phyloP scores from a whole-genome alignment of 345 rosid species.

The Eucalyptus grandis region DNA sequence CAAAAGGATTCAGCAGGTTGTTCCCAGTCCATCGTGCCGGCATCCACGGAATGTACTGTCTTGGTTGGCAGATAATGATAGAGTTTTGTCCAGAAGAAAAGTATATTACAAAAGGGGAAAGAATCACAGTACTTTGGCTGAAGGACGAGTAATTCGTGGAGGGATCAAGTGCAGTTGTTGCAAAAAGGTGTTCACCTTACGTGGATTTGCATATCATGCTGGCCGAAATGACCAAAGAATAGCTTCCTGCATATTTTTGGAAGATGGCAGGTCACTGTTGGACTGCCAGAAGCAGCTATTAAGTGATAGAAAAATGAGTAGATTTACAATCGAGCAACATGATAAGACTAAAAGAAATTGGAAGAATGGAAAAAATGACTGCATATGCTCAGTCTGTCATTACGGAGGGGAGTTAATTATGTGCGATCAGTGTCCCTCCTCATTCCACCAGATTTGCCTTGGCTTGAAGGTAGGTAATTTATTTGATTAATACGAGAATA shows the following conservation, averaged over 20 bases:
- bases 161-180: conserved; percentile 32
- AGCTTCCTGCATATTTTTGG: conserved; percentile 15
- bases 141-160: conserved; percentile 25
- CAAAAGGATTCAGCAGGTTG: not conserved
- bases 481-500: not conserved
- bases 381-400: conserved; percentile 61
- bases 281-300: conserved; percentile 25
- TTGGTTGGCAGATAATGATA: conserved; percentile 26
- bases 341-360: conserved; percentile 9
- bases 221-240: not conserved
- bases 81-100: conserved; percentile 3
- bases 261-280: conserved; percentile 30
- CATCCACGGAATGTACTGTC: conserved; percentile 13
- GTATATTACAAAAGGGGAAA: conserved; percentile 8
- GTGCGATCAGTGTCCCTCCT: conserved; percentile 75
- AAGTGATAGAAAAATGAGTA: not conserved
- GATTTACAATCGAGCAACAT: not conserved
- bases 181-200: conserved; percentile 1
- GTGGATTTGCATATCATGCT: conserved; percentile 4
- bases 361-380: conserved; percentile 34
- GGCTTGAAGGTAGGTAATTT: conserved; percentile 33
- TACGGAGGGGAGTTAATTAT: conserved; percentile 66
- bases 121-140: not conserved
- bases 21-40: not conserved
- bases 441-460: conserved; percentile 65